Conservation (phyloP, 495 filamentous ascomycete genomes). For the Penicillium diatomitis region DNA sequence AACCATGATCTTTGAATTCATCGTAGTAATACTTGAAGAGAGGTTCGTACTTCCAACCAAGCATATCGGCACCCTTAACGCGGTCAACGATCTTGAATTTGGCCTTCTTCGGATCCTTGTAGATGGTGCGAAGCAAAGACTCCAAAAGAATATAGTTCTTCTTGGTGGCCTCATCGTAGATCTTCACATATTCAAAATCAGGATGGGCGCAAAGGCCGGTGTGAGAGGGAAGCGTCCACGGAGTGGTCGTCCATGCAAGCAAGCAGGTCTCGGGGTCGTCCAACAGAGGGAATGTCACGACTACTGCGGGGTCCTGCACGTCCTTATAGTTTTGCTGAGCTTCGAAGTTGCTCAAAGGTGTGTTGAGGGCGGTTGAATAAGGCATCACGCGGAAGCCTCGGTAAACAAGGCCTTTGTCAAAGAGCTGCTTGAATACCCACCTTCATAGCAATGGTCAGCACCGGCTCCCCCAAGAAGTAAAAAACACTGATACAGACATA, state of each 20-base stretch:
- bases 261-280: slow-evolving; percentile 65
- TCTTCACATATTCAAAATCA: slow-evolving; percentile 89
- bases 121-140: slow-evolving; percentile 72
- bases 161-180: slow-evolving; percentile 69
- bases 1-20: slow-evolving; percentile 81
- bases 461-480: neutral
- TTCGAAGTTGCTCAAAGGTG: slow-evolving; percentile 89
- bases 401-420: slow-evolving; percentile 82
- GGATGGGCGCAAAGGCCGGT: slow-evolving; percentile 73
- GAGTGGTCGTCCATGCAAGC: slow-evolving; percentile 91
- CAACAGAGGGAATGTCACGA: slow-evolving; percentile 78
- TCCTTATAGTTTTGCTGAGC: slow-evolving; percentile 93
- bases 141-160: slow-evolving; percentile 87
- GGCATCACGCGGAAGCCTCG: slow-evolving; percentile 88
- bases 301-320: slow-evolving; percentile 83
- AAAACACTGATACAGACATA: slow-evolving; percentile 16
- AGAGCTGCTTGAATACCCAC: slow-evolving; percentile 47
- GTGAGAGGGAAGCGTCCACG: slow-evolving; percentile 91
- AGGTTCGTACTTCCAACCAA: slow-evolving; percentile 87
- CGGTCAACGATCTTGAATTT: slow-evolving; percentile 83
- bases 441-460: neutral
- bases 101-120: slow-evolving; percentile 96
- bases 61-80: slow-evolving; percentile 77
- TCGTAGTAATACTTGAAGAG: slow-evolving; percentile 92
- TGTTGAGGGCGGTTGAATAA: slow-evolving; percentile 84